Percentiles rank a stretch among this genome's conserved stretches.
phyloP scores from a whole-genome alignment of 2,329 filamentous ascomycete species.

The Penicillium paneum region DNA sequence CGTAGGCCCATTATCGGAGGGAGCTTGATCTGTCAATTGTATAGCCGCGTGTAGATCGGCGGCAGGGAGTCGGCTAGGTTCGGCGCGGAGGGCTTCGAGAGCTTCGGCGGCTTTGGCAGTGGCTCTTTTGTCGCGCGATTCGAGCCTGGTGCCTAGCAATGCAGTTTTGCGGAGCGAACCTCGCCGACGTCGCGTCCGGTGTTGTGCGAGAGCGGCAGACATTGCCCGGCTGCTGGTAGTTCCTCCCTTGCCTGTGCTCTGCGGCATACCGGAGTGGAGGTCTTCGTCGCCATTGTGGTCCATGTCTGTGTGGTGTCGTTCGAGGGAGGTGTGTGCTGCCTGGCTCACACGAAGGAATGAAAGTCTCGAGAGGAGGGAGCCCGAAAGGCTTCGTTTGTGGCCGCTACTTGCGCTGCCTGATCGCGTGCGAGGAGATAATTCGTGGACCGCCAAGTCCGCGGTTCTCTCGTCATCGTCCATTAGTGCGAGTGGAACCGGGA shows the following conservation, averaged over 20 bases:
- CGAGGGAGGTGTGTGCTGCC: constrained; percentile 36
- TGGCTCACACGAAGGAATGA: constrained; percentile 60
- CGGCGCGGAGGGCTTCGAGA: constrained; percentile 14
- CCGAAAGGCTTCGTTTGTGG: constrained; percentile 58
- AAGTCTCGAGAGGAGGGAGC: constrained; percentile 65
- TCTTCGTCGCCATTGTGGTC: constrained; percentile 28
- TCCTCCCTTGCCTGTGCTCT: constrained; percentile 11
- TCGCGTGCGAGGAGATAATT: constrained; percentile 28
- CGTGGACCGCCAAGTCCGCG: constrained; percentile 27
- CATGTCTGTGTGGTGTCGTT: constrained; percentile 24
- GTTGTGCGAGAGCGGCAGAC: constrained; percentile 49
- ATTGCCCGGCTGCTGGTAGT: constrained; percentile 47
- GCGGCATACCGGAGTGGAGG: constrained; percentile 28
- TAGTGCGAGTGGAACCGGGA: constrained; percentile 26
- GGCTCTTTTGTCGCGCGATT: constrained; percentile 34
- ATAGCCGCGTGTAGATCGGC: constrained; percentile 4
- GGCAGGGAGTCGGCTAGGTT: constrained; percentile 6
- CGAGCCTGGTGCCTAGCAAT: constrained; percentile 61
- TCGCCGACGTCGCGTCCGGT: constrained; percentile 65
- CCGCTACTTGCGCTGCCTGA: constrained; percentile 33
- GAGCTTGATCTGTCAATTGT: constrained; percentile 6
- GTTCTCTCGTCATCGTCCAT: constrained; percentile 36
- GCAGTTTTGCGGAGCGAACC: constrained; percentile 86
- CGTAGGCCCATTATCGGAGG: constrained; percentile 9
- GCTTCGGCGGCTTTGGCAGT: constrained; percentile 21